These are phyloP conservation scores for Saturnispora ahearnii DNA, from an alignment of 805 yeast genomes.

Conservation along the genomic window DNA sequence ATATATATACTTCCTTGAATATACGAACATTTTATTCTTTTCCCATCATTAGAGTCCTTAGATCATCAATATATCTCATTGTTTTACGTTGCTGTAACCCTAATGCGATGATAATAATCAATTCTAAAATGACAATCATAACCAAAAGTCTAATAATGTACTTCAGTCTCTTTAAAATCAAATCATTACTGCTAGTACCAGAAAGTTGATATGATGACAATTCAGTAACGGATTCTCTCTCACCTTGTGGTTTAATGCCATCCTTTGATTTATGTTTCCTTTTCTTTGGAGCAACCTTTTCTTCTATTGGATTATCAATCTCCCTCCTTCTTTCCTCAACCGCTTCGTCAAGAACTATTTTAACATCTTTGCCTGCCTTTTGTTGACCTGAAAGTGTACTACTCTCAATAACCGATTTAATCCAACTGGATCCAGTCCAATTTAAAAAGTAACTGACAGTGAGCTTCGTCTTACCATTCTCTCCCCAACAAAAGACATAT, in stretches of 20 bases:
- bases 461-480: conserved; percentile 48
- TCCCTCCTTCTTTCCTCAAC: conserved; percentile 13
- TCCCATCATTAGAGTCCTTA: neutral
- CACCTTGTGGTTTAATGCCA: neutral
- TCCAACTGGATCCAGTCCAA: conserved; percentile 92
- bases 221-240: neutral
- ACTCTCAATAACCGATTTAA: conserved; percentile 79
- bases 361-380: conserved; percentile 41
- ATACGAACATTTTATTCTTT: neutral
- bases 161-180: neutral
- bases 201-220: neutral
- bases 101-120: neutral
- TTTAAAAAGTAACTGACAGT: conserved; percentile 64
- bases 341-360: conserved; percentile 18
- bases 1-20: neutral
- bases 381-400: conserved; percentile 77
- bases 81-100: neutral
- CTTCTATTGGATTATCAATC: neutral
- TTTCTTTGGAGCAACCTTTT: neutral
- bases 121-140: neutral
- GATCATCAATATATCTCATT: neutral
- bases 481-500: conserved; percentile 69
- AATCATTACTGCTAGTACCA: neutral
- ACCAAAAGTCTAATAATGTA: neutral
- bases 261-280: neutral